These are phyloP conservation scores for Colletotrichum sp. DNA, from an alignment of 2,329 filamentous ascomycete genomes.

Conservation along the genomic window DNA sequence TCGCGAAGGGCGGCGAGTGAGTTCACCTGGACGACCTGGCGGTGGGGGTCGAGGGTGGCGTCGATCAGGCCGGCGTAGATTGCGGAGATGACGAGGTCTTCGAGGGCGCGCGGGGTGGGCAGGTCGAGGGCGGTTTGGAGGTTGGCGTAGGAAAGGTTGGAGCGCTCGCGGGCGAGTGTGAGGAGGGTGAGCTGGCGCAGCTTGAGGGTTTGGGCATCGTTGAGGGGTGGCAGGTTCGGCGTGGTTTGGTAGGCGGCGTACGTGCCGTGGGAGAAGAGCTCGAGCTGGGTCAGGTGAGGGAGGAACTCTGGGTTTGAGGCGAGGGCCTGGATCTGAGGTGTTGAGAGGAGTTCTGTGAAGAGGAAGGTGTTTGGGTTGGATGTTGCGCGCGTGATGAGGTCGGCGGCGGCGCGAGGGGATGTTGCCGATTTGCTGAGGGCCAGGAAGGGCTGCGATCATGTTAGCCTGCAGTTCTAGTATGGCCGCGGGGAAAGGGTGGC, in stretches of 20 bases:
- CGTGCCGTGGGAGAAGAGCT: conserved; percentile 92
- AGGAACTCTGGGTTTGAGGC: conserved; percentile 65
- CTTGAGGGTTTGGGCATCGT: conserved; percentile 77
- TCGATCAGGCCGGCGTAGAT: conserved; percentile 85
- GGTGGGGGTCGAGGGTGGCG: conserved; percentile 82
- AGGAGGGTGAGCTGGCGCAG: conserved; percentile 90
- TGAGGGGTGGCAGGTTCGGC: conserved; percentile 70
- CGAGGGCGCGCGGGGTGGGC: conserved; percentile 70
- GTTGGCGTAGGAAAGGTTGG: conserved; percentile 74
- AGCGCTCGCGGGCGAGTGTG: conserved; percentile 72
- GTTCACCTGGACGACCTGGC: conserved; percentile 76
- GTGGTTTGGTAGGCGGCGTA: conserved; percentile 72
- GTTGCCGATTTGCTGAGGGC: conserved; percentile 86
- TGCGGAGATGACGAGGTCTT: conserved; percentile 84
- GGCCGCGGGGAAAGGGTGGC: neutral
- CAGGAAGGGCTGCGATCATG: conserved; percentile 78
- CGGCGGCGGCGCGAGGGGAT: conserved; percentile 82
- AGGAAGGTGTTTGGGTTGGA: conserved; percentile 89
- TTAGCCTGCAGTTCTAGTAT: neutral
- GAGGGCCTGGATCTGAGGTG: conserved; percentile 79
- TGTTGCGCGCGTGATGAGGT: conserved; percentile 86
- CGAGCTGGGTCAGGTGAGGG: conserved; percentile 71
- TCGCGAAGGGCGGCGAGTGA: conserved; percentile 88
- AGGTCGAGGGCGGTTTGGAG: conserved; percentile 74
- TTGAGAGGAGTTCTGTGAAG: conserved; percentile 90